Evolutionary conservation across 495 filamentous ascomycete genomes (phyloP), one percentile per base, ranked within the genome.

Genomic region (Pseudotulostoma volvatum): DNA sequence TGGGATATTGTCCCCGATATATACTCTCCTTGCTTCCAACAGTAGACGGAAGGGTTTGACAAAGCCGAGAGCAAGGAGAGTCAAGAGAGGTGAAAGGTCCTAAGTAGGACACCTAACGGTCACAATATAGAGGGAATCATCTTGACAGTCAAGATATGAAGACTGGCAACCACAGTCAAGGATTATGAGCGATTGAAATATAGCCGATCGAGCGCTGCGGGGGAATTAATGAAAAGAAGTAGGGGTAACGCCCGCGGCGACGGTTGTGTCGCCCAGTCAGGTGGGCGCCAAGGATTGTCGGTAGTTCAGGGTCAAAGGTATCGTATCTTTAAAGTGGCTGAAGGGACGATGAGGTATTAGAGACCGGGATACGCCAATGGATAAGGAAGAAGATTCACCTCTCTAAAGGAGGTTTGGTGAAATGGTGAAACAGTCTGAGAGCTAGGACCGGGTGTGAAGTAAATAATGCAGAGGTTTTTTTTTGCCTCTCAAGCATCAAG

Each of bases 121-220:
- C 56, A 64, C 56, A 56, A 66, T 66, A 64, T 64, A 54, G 36
- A 62, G 42, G 45, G 48, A 59, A 63, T 64, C 42, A 33, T 55
- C 43, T 40, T 44, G 33, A 25, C 32, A 39, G 42, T 42, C 36
- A 40, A 43, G 44, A 31, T 41, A 38, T 20, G 45, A 42, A 40
- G 45, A 44, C 34, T 42, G 45, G 49, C 41, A 45, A 48, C 48
- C 47, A 41, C 47, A 50, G 49, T 49, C 47, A 47, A 47, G 45
- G 48, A 46, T 42, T 45, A 33, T 34, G 39, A 44, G 36, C 38
- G 47, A 46, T 45, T 42, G 37, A 36, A 11, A 5, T 20, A 31
- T n/a, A 42, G 20, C 19, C 31, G 31, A 18, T 31, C 33, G 32
- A 28, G 36, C 16, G 13, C 41, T 40, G 20, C 38, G 19, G 28